phyloP scores from a whole-genome alignment of 805 yeast genomes.

The Kodamaea fukazawae region DNA sequence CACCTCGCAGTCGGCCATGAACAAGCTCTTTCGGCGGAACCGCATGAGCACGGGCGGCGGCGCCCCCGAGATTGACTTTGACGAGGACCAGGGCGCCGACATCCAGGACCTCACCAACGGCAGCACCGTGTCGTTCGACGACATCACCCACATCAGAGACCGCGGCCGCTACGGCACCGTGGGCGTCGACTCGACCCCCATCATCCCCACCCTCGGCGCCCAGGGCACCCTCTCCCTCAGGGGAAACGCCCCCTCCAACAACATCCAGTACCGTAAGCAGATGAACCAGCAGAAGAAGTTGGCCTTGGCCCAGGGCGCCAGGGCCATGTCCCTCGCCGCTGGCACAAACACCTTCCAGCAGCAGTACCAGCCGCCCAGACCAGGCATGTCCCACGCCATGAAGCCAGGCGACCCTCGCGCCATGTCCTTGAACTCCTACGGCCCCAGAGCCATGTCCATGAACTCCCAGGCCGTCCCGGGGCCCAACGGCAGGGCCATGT shows the following conservation, averaged over 20 bases:
- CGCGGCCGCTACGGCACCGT: conserved; percentile 59
- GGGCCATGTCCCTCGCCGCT: conserved; percentile 42
- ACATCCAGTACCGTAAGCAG: conserved; percentile 65
- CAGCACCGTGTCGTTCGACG: conserved; percentile 55
- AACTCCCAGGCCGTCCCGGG: conserved; percentile 17
- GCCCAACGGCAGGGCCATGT: conserved; percentile 26
- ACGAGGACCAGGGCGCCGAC: conserved; percentile 39
- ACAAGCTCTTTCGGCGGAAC: conserved; percentile 43
- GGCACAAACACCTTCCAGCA: conserved; percentile 31
- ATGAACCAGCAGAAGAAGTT: conserved; percentile 65
- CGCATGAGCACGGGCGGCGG: conserved; percentile 26
- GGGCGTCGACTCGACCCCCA: conserved; percentile 61
- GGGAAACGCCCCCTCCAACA: conserved; percentile 29
- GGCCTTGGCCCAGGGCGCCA: conserved; percentile 46
- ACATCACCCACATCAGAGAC: conserved; percentile 60
- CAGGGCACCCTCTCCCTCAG: conserved; percentile 10
- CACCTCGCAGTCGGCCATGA: conserved; percentile 38
- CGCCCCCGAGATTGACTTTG: conserved; percentile 18
- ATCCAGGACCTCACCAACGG: conserved; percentile 34
- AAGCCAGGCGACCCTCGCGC: conserved; percentile 13
- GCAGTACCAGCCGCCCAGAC: conserved; percentile 11
- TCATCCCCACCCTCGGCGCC: conserved; percentile 62
- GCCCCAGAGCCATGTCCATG: conserved; percentile 14
- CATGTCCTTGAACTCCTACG: conserved; percentile 13
- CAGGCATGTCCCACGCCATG: conserved; percentile 6